Base-by-base conservation (phyloP, 441 rosid species). In the Lepidium campestre region DNA sequence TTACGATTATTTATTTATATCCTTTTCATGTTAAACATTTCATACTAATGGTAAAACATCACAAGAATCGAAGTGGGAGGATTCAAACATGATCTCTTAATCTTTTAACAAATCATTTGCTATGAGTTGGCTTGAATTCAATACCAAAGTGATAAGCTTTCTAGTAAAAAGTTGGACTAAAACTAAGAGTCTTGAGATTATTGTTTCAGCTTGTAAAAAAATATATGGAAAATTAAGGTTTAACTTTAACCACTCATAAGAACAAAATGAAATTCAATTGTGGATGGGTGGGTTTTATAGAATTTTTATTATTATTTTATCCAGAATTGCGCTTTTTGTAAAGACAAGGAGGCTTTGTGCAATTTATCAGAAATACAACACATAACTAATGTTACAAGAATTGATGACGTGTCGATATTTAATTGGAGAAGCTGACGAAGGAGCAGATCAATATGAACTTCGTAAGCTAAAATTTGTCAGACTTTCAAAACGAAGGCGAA, bases 371-470 rank as follows among this genome's bases (percentile, higher is more conserved):
- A 61, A 34, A 44, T 41, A 42, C 35, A 19, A 59, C n/a, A 49
- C 14, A 2, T 36, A 0, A 31, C 10, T 9, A 36, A 47, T 47
- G 17, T 39, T 39, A 23, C 6, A 32, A 22, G 14, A 9, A 8
- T 32, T 14, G 17, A 15, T 19, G 44, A 70, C 71, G 67, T 77
- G 81, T 64, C 67, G 1, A 10, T n/a, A n/a, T 20, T 0, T 36
- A 8, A 74, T 49, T 74, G 78, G 81, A 25, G 12, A 7, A 52
- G 57, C 23, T 64, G 40, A 77, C 57, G 67, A 59, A 22, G 8
- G 44, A 47, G 7, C 54, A 64, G 23, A 17, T n/a, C 42, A 40
- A 41, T 29, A 40, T 57, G 57, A 27, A 45, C 15, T 39, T 31
- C 37, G 25, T 15, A 4, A 1, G 11, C 35, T 8, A 12, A 6